A percentile compares a stretch with the other conserved stretches of the same genome.
These are phyloP conservation scores for Panaeolus cyanescens DNA, from an alignment of 768 basidiomycete species.

Conservation along the genomic window DNA sequence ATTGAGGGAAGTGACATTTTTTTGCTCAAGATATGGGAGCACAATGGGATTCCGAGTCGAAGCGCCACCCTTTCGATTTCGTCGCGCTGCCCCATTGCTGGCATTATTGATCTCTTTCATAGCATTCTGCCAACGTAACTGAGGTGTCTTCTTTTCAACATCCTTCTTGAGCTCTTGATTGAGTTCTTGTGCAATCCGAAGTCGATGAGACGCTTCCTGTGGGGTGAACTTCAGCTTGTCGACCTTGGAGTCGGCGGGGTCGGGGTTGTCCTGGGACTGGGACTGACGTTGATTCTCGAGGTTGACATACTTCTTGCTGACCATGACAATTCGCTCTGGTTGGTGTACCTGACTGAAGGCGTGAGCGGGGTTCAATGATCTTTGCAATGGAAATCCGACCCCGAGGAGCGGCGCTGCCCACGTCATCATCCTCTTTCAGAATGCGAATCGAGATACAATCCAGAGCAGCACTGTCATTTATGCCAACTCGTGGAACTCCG, in stretches of 20 bases:
- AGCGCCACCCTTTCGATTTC: not conserved
- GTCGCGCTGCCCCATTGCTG: too few relatives aligned
- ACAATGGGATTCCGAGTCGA: not conserved
- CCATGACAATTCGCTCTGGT: not conserved
- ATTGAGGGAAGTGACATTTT: not conserved
- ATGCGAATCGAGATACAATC: too few relatives aligned
- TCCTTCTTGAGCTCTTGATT: constrained; percentile 5
- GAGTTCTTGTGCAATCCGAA: constrained; percentile 7
- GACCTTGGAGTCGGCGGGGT: not conserved
- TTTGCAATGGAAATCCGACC: not conserved
- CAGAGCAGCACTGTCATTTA: too few relatives aligned
- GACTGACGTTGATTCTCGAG: too few relatives aligned
- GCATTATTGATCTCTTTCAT: not conserved
- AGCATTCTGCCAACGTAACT: not conserved
- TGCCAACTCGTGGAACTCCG: too few relatives aligned
- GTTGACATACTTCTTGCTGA: not conserved
- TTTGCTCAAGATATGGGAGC: not conserved
- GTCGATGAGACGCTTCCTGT: constrained; percentile 7
- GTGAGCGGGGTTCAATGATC: not conserved
- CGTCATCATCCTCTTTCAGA: too few relatives aligned
- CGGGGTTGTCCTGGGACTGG: too few relatives aligned
- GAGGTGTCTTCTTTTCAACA: constrained; percentile 1
- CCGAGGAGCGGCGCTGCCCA: not conserved
- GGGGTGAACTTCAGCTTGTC: not conserved
- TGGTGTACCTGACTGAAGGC: not conserved